Evolutionary conservation across 306 rosid species (phyloP).

Genomic region (Trifolium subterraneum): DNA sequence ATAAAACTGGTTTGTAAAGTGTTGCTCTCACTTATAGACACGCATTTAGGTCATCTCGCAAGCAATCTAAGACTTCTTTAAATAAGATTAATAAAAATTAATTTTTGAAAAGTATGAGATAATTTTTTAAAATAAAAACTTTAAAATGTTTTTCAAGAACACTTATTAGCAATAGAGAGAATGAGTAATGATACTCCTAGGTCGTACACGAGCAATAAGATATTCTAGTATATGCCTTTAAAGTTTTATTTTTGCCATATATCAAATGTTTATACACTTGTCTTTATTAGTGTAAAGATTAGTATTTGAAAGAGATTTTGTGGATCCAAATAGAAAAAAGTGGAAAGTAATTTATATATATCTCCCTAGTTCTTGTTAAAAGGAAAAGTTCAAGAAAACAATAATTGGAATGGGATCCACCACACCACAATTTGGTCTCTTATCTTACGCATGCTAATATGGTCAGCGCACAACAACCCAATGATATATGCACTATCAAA

Average conservation of each 20-base stretch:
- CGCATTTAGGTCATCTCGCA: no score
- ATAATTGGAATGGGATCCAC: slow-evolving; percentile 63
- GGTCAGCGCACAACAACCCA: slow-evolving; percentile 43
- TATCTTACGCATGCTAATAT: slow-evolving; percentile 47
- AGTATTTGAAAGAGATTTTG: slow-evolving; percentile 25
- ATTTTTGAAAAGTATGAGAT: neutral
- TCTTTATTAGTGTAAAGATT: slow-evolving; percentile 19
- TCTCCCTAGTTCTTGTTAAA: neutral
- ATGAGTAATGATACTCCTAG: neutral
- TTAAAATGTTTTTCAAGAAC: no score
- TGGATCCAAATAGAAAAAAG: neutral
- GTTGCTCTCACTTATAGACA: no score
- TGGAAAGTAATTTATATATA: no score
- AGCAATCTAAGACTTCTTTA: no score
- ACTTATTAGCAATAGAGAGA: no score
- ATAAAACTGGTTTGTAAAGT: no score
- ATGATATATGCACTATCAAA: no score
- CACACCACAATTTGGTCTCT: slow-evolving; percentile 55
- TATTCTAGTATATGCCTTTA: slow-evolving; percentile 30
- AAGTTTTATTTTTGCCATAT: slow-evolving; percentile 28
- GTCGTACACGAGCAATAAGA: neutral
- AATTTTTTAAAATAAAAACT: neutral
- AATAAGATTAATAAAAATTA: neutral
- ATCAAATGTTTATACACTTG: slow-evolving; percentile 41
- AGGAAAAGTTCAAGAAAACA: slow-evolving; percentile 51